Evolutionary conservation across 2,329 filamentous ascomycete genomes (phyloP).

Genomic region (Colletotrichum navitas): DNA sequence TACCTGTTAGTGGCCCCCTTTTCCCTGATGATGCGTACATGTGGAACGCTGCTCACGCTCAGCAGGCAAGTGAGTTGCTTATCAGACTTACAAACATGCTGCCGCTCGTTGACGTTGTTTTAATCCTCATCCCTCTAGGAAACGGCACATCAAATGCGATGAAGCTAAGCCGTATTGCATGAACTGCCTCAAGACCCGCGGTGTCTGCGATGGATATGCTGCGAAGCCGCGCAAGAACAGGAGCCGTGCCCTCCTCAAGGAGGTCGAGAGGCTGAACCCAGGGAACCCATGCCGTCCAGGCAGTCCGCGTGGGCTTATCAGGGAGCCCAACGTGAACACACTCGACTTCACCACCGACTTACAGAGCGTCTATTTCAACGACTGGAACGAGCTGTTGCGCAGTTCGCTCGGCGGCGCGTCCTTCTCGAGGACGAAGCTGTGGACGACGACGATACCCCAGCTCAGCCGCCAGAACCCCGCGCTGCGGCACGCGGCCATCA

Average conservation of each 20-base stretch:
- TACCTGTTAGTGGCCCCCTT: conserved; percentile 34
- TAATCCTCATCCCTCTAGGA: conserved; percentile 5
- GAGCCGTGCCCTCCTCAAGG: not conserved
- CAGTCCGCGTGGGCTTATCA: conserved; percentile 1
- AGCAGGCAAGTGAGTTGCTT: conserved; percentile 36
- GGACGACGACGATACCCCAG: conserved; percentile 52
- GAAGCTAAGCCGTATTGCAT: conserved; percentile 57
- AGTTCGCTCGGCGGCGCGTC: conserved; percentile 35
- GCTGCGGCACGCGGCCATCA: conserved; percentile 56
- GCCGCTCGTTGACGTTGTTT: not conserved
- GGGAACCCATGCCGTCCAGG: not conserved
- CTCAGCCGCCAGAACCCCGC: conserved; percentile 43
- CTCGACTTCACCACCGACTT: conserved; percentile 39
- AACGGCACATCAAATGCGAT: conserved; percentile 58
- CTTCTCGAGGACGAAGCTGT: conserved; percentile 46
- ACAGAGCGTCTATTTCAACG: conserved; percentile 41
- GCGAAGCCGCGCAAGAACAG: conserved; percentile 38
- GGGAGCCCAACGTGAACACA: conserved; percentile 39
- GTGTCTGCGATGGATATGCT: conserved; percentile 41
- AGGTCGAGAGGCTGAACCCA: conserved; percentile 9
- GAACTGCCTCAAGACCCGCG: conserved; percentile 50
- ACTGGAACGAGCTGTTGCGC: conserved; percentile 39
- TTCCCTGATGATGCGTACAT: not conserved
- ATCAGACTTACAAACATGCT: not conserved
- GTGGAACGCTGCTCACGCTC: conserved; percentile 11